phyloP scores from a whole-genome alignment of 2,329 filamentous ascomycete genomes.

The Stagonosporopsis rhizophila region DNA sequence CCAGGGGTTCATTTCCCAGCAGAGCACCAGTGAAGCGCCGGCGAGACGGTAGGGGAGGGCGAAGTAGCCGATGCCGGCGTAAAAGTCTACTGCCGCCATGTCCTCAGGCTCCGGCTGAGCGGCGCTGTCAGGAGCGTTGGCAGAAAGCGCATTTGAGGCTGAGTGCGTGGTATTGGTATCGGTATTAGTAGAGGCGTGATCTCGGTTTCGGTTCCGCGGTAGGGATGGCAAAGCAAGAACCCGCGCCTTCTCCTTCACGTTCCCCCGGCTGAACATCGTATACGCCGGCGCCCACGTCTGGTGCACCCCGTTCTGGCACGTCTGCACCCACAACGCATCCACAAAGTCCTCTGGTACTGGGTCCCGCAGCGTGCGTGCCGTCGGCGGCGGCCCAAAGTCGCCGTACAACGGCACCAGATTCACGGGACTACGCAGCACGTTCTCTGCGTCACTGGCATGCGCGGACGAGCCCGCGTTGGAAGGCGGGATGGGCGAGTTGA shows the following conservation, averaged over 20 bases:
- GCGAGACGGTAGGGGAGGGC: conserved; percentile 77
- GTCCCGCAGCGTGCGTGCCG: conserved; percentile 22
- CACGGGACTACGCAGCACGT: conserved; percentile 75
- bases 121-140: no score
- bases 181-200: no score
- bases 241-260: conserved; percentile 85
- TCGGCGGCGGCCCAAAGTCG: conserved; percentile 68
- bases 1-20: conserved; percentile 83
- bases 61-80: conserved; percentile 94
- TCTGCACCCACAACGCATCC: conserved; percentile 77
- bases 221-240: conserved; percentile 60
- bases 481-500: conserved; percentile 64
- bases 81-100: conserved; percentile 71
- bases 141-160: no score
- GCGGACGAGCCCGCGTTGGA: neutral
- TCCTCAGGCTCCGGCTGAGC: neutral
- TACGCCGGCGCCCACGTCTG: conserved; percentile 89
- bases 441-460: conserved; percentile 49
- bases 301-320: conserved; percentile 74
- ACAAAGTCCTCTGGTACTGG: conserved; percentile 63
- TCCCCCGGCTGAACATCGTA: conserved; percentile 95
- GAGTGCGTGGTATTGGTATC: no score
- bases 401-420: conserved; percentile 75
- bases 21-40: conserved; percentile 73
- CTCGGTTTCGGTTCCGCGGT: no score